phyloP scores from a whole-genome alignment of 2,329 filamentous ascomycete species.

The Rasamsonia emersonii region DNA sequence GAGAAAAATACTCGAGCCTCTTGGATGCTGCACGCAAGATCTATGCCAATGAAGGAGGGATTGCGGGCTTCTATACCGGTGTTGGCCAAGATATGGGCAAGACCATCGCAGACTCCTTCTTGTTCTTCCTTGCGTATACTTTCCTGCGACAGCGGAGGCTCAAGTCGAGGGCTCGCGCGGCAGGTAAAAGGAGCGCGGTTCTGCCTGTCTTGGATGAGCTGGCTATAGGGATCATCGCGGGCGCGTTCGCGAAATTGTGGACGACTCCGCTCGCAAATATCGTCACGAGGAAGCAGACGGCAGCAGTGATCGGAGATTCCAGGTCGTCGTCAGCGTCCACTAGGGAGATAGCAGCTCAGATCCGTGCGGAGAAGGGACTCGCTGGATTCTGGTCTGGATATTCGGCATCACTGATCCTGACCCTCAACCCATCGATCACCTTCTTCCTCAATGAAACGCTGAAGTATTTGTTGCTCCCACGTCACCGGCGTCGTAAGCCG shows the following conservation, averaged over 20 bases:
- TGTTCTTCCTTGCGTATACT: slow-evolving; percentile 79
- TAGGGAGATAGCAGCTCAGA: slow-evolving; percentile 53
- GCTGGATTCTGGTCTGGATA: slow-evolving; percentile 82
- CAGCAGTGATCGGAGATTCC: slow-evolving; percentile 34
- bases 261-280: slow-evolving; percentile 77
- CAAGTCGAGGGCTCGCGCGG: slow-evolving; percentile 19
- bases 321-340: slow-evolving; percentile 30
- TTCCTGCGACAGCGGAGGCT: slow-evolving; percentile 42
- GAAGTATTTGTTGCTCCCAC: slow-evolving; percentile 50
- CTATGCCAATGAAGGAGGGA: slow-evolving; percentile 63
- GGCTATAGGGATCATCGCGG: slow-evolving; percentile 59
- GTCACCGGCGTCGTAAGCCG: slow-evolving; percentile 44
- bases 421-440: slow-evolving; percentile 77
- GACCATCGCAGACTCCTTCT: slow-evolving; percentile 64
- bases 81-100: slow-evolving; percentile 57
- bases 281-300: slow-evolving; percentile 72
- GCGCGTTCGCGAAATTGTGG: slow-evolving; percentile 63
- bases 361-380: slow-evolving; percentile 61
- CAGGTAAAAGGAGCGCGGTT: slow-evolving; percentile 18
- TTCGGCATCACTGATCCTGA: slow-evolving; percentile 68
- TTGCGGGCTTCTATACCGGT: slow-evolving; percentile 63
- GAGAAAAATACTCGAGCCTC: slow-evolving; percentile 55
- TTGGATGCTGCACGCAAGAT: slow-evolving; percentile 64
- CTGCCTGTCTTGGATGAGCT: slow-evolving; percentile 65
- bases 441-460: slow-evolving; percentile 73